A percentile compares a stretch with the other conserved stretches of the same genome.
Evolutionary conservation across 23 red algal species (phyloP).

Genomic region (Gracilaria gracilis): DNA sequence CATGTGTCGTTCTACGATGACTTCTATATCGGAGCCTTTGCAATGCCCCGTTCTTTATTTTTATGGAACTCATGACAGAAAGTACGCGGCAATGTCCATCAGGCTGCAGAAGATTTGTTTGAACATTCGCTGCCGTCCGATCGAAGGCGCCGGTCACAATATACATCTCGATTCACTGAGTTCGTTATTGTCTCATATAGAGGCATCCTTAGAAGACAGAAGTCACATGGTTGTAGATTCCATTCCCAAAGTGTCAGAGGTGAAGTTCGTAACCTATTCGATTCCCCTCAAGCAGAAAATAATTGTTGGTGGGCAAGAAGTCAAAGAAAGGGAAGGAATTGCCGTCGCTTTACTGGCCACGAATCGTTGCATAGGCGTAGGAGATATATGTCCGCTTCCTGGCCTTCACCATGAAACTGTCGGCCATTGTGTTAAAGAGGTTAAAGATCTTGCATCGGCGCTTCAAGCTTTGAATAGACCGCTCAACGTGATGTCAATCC

Average conservation of each 20-base stretch:
- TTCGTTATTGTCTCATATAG: background rate
- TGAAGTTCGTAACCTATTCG: background rate
- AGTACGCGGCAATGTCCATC: constrained; percentile 26
- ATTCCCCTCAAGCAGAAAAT: constrained; percentile 25
- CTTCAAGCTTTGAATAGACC: background rate
- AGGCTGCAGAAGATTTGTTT: background rate
- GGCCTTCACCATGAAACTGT: constrained; percentile 47
- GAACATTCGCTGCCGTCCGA: background rate
- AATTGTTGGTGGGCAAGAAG: constrained; percentile 15
- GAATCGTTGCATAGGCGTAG: constrained; percentile 12
- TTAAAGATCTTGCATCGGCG: background rate
- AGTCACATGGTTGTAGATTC: background rate
- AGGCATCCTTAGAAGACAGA: background rate
- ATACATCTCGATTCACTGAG: constrained; percentile 11
- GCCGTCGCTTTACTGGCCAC: constrained; percentile 4
- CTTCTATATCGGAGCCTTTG: background rate
- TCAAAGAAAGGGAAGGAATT: constrained; percentile 32
- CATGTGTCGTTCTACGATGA: constrained; percentile 34
- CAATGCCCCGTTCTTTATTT: constrained; percentile 43
- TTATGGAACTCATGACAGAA: constrained; percentile 35
- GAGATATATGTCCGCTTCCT: constrained; percentile 61
- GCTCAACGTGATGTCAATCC: background rate
- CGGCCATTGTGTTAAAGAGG: constrained; percentile 13
- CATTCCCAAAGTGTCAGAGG: background rate
- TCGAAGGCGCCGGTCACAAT: constrained; percentile 60